Conservation (phyloP, 345 rosid species). For the Clausena lansium region DNA sequence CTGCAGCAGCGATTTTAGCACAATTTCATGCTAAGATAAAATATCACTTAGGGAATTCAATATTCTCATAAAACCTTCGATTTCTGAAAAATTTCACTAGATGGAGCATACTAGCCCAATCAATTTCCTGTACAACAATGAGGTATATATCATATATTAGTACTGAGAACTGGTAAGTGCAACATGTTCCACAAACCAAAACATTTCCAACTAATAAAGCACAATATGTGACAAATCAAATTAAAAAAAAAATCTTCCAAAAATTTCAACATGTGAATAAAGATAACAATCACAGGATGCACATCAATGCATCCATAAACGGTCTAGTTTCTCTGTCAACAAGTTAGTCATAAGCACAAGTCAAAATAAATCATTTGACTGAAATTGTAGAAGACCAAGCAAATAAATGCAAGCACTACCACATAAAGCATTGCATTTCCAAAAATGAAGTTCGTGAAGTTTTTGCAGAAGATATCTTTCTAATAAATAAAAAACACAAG, state of each 20-base stretch:
- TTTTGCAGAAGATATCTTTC: not conserved
- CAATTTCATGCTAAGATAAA: constrained; percentile 19
- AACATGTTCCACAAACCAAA: too few species aligned
- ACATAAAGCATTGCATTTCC: not conserved
- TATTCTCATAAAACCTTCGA: constrained; percentile 79
- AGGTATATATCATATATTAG: constrained; percentile 11
- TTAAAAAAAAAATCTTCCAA: not conserved
- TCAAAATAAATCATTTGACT: not conserved
- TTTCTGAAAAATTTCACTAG: constrained; percentile 80
- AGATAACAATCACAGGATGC: not conserved
- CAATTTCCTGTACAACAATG: constrained; percentile 58
- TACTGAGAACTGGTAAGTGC: not conserved
- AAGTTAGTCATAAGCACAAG: not conserved
- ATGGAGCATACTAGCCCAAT: constrained; percentile 80
- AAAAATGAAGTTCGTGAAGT: not conserved
- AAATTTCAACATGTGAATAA: not conserved
- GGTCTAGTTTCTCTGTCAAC: not conserved
- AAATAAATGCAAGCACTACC: not conserved
- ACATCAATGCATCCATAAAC: not conserved
- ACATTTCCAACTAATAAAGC: not conserved
- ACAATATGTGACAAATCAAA: not conserved
- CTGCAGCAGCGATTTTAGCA: not conserved
- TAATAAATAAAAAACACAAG: not conserved
- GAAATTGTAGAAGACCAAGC: not conserved
- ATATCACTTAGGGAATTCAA: constrained; percentile 91